Conservation (phyloP, 2,329 filamentous ascomycete genomes). For the Fusarium annulatum region DNA sequence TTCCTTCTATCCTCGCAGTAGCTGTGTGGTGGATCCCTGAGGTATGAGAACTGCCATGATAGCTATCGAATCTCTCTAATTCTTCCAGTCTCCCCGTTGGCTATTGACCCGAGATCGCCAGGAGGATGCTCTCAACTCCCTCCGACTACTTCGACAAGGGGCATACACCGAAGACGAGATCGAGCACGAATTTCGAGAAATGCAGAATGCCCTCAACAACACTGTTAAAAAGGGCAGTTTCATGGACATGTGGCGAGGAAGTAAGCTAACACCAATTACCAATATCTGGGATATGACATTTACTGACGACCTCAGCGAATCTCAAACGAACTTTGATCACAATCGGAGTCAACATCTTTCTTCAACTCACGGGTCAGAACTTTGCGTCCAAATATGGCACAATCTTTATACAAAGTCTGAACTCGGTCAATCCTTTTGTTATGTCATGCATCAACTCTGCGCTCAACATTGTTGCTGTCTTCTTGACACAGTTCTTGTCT, state of each 20-base stretch:
- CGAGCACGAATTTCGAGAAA: conserved; percentile 21
- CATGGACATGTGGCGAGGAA: conserved; percentile 3
- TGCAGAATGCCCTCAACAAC: conserved; percentile 5
- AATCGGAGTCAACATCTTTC: conserved; percentile 46
- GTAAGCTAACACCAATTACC: background rate
- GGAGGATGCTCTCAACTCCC: conserved; percentile 45
- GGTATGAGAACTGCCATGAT: background rate
- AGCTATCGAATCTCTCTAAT: conserved; percentile 36
- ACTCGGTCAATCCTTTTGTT: conserved; percentile 45
- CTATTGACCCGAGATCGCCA: conserved; percentile 41
- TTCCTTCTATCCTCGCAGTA: conserved; percentile 44
- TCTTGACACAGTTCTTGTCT: conserved; percentile 6
- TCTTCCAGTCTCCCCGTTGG: conserved; percentile 46
- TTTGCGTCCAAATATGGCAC: conserved; percentile 48
- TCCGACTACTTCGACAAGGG: conserved; percentile 42
- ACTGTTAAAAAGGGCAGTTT: background rate
- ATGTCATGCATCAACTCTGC: conserved; percentile 38
- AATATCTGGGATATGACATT: background rate
- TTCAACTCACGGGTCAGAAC: conserved; percentile 46
- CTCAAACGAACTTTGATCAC: conserved; percentile 43
- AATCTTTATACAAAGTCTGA: conserved; percentile 45
- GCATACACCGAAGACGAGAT: conserved; percentile 42
- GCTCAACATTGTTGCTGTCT: conserved; percentile 29
- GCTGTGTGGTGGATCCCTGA: conserved; percentile 5
- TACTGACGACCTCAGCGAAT: conserved; percentile 5